Evolutionary conservation across 2,329 filamentous ascomycete genomes (phyloP), one percentile per base, ranked within the genome.

Genomic region (Fusarium sp.): DNA sequence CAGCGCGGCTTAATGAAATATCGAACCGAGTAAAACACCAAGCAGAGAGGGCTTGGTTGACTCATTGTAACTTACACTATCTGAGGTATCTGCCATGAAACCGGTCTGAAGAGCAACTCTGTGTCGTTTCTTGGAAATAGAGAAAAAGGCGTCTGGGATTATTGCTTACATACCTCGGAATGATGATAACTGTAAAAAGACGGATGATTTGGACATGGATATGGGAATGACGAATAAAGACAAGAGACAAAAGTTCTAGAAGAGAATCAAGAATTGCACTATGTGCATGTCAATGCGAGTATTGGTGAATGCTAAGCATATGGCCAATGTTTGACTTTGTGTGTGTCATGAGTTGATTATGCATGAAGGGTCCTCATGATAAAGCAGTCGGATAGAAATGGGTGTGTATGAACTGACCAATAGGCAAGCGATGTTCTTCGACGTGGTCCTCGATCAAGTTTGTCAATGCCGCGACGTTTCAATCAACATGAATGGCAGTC

Each of bases 51-150:
- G 45, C 55, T 69, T 66, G 53, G 39, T 58, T 67, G 30, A n/a
- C 34, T 54, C 51, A 60, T 62, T 73, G 70, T 74, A 74, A 72
- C 68, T 72, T 75, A 69, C 48, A 65, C 42, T 71, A 52, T 54
- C 52, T 66, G 58, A 49, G 66, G 56, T 66, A 61, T 53, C 37
- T 72, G 34, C 30, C 37, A 61, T 52, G 60, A 67, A 55, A 58
- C 62, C 56, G 60, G 62, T 62, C 51, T 62, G 60, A 69, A 65
- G 61, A 72, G 65, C 56, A 74, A 67, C 43, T 74, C 64, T 69
- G 59, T 91, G 91, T 67, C 93, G 93, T 79, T 67, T 69, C 62
- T 62, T 64, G 62, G 61, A 65, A 54, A 44, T 66, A 71, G 67
- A 72, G 62, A 68, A 73, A 72, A 69, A 62, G 72, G 70, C 68